Evolutionary conservation across 441 rosid species (phyloP).

Genomic region (Croton setiger): DNA sequence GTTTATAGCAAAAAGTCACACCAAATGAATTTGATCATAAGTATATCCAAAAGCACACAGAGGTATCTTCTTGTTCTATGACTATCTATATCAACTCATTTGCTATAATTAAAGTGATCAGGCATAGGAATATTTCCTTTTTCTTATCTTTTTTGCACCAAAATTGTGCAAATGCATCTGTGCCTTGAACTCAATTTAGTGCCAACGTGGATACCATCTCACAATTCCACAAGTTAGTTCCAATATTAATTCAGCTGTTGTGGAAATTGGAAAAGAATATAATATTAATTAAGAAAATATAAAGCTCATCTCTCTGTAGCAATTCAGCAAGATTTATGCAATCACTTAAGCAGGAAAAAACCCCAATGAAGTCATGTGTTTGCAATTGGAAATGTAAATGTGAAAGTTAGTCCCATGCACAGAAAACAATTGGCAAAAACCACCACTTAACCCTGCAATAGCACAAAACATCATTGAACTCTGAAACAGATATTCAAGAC

Average conservation of each 20-base stretch:
- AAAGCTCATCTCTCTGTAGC: not conserved
- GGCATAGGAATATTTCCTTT: not conserved
- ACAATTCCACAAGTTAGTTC: not conserved
- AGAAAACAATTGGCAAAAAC: not conserved
- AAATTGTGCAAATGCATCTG: not conserved
- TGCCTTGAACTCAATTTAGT: not conserved
- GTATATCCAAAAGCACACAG: not conserved
- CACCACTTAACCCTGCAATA: not conserved
- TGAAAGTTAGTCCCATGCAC: not conserved
- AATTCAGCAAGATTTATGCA: not conserved
- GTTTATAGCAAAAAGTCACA: not conserved
- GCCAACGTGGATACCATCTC: not conserved
- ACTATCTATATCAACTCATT: not conserved
- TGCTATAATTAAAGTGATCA: not conserved
- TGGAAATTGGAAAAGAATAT: not conserved
- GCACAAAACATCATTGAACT: no score
- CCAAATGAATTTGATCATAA: not conserved
- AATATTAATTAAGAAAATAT: not conserved
- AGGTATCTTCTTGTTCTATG: not conserved
- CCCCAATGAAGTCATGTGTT: not conserved
- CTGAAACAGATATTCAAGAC: constrained; percentile 1
- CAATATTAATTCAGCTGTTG: not conserved
- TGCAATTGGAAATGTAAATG: not conserved
- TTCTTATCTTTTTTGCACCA: not conserved
- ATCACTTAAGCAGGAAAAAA: not conserved